Evolutionary conservation across 2,329 filamentous ascomycete genomes (phyloP).

Genomic region (Aspergillus terreus): DNA sequence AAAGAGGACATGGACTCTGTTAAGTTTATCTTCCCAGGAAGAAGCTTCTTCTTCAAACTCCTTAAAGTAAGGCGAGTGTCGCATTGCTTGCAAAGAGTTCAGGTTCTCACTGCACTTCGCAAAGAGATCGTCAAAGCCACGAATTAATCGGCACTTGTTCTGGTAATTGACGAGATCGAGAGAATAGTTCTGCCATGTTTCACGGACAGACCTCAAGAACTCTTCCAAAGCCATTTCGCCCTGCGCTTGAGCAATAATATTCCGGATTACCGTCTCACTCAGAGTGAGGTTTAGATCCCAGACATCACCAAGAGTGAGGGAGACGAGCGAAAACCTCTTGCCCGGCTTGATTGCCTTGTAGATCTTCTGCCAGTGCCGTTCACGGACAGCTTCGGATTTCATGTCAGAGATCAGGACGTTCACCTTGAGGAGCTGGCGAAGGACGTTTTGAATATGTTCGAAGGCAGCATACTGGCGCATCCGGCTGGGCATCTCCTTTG

Average conservation of each 20-base stretch:
- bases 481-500: conserved; percentile 96
- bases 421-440: conserved; percentile 85
- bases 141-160: conserved; percentile 95
- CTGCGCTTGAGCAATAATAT: conserved; percentile 92
- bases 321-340: conserved; percentile 88
- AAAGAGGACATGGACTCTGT: conserved; percentile 93
- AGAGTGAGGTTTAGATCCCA: conserved; percentile 93
- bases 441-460: conserved; percentile 90
- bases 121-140: conserved; percentile 96
- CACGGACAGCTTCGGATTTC: conserved; percentile 93
- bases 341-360: conserved; percentile 93
- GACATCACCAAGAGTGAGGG: conserved; percentile 95
- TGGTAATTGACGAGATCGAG: conserved; percentile 96
- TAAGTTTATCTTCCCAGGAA: conserved; percentile 96
- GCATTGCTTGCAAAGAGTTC: conserved; percentile 97
- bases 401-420: conserved; percentile 84
- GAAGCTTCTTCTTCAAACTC: conserved; percentile 98
- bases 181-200: conserved; percentile 93
- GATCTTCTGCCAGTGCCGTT: conserved; percentile 96
- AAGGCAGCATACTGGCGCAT: conserved; percentile 99
- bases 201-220: conserved; percentile 92
- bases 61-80: conserved; percentile 98
- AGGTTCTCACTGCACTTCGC: conserved; percentile 97
- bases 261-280: conserved; percentile 81
- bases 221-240: conserved; percentile 98